These are phyloP conservation scores for Volvox africanus DNA, from an alignment of 139 green algal genomes.

Conservation along the genomic window DNA sequence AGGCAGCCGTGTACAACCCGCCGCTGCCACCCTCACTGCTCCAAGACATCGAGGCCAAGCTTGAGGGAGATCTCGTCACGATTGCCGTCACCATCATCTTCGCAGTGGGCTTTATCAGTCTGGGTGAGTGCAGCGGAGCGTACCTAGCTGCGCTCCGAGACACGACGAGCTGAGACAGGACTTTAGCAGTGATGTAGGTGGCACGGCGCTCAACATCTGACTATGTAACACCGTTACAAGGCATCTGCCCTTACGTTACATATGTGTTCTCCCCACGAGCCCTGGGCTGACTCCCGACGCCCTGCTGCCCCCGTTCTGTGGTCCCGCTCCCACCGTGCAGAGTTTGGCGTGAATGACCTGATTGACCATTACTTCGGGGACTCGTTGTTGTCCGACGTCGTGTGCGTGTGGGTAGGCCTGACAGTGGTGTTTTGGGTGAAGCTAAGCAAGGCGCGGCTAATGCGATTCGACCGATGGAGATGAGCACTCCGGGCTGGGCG, in stretches of 20 bases:
- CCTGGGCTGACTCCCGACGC: no score
- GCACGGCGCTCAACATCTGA: no score
- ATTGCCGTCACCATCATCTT: constrained; percentile 16
- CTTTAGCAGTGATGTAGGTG: no score
- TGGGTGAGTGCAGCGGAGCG: constrained; percentile 7
- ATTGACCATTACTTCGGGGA: constrained; percentile 28
- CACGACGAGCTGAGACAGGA: no score
- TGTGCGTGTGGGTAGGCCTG: neutral
- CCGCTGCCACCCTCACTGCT: constrained; percentile 11
- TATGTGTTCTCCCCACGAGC: no score
- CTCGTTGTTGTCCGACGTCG: neutral
- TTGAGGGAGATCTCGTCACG: constrained; percentile 20
- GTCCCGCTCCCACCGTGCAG: neutral
- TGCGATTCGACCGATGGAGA: constrained; percentile 19
- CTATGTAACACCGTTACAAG: no score
- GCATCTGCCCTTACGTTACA: no score
- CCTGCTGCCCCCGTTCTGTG: neutral
- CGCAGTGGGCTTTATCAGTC: constrained; percentile 31
- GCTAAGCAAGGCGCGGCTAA: neutral
- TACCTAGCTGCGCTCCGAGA: no score
- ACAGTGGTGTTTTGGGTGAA: constrained; percentile 21
- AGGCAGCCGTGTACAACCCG: constrained; percentile 4
- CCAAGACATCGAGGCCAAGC: constrained; percentile 28
- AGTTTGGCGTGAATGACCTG: constrained; percentile 38
- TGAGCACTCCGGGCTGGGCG: neutral